Conservation (phyloP, 2,329 filamentous ascomycete genomes). For the Colletotrichum sp. region DNA sequence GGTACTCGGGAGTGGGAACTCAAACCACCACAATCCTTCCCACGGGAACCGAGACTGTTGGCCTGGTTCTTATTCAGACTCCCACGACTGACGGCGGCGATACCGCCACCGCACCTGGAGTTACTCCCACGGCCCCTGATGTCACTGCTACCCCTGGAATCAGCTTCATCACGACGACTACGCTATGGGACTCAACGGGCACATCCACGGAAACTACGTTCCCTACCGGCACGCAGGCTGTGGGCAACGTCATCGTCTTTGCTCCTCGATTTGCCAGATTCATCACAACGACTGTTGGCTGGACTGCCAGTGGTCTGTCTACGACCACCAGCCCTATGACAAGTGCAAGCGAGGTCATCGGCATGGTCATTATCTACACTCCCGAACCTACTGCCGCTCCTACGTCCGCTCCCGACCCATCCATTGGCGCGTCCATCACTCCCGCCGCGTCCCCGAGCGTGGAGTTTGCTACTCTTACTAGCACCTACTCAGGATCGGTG, state of each 20-base stretch:
- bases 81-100: not conserved
- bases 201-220: not conserved
- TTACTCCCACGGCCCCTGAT: not conserved
- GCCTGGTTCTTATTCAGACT: constrained; percentile 8
- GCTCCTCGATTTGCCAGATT: not conserved
- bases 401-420: not conserved
- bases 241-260: not conserved
- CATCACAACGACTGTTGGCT: not conserved
- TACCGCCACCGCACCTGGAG: not conserved
- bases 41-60: not conserved
- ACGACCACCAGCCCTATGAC: not conserved
- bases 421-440: not conserved
- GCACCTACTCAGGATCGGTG: not conserved
- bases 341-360: not conserved
- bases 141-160: not conserved
- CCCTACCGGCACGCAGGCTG: not conserved
- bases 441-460: not conserved
- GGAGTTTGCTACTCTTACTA: not conserved
- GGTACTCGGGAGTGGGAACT: not conserved
- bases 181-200: not conserved
- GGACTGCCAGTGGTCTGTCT: not conserved
- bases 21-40: constrained; percentile 2
- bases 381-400: not conserved
- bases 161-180: not conserved
- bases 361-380: not conserved